Conservation (phyloP, 2,329 filamentous ascomycete genomes). For the Ophiocordyceps australis region DNA sequence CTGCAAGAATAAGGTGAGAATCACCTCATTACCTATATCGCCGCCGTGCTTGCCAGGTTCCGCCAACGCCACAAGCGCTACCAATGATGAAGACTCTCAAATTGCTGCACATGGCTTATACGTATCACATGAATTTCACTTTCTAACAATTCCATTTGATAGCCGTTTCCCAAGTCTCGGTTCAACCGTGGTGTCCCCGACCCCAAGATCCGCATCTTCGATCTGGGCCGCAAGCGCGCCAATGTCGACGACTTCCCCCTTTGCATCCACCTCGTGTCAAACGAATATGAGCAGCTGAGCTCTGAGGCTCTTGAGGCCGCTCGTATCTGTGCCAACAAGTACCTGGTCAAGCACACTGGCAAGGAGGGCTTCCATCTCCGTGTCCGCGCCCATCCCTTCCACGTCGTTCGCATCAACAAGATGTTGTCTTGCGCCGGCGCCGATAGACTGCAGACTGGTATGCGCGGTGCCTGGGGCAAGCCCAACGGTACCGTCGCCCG, state of each 20-base stretch:
- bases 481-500: slow-evolving; percentile 96
- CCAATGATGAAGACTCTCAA: no score
- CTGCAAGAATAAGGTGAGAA: slow-evolving; percentile 99
- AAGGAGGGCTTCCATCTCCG: slow-evolving; percentile 62
- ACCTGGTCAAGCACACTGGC: slow-evolving; percentile 53
- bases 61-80: no score
- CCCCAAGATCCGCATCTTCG: slow-evolving; percentile 88
- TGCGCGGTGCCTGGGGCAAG: slow-evolving; percentile 99
- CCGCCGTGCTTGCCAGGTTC: not conserved
- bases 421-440: slow-evolving; percentile 99
- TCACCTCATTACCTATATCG: no score
- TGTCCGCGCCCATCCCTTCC: slow-evolving; percentile 90
- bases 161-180: slow-evolving; percentile 98
- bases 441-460: slow-evolving; percentile 99
- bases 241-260: slow-evolving; percentile 99
- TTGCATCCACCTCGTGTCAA: slow-evolving; percentile 98
- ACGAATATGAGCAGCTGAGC: slow-evolving; percentile 99
- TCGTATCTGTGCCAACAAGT: slow-evolving; percentile 99
- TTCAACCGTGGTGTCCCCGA: slow-evolving; percentile 99
- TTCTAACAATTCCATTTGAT: slow-evolving; percentile 2
- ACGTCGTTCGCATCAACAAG: slow-evolving; percentile 99
- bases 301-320: slow-evolving; percentile 98
- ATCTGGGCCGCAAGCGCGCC: slow-evolving; percentile 95
- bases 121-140: no score
- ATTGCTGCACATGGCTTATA: no score